A percentile compares a stretch with the other conserved stretches of the same genome.
Evolutionary conservation across 805 yeast species (phyloP).

Genomic region (Starmerella tilneyi): DNA sequence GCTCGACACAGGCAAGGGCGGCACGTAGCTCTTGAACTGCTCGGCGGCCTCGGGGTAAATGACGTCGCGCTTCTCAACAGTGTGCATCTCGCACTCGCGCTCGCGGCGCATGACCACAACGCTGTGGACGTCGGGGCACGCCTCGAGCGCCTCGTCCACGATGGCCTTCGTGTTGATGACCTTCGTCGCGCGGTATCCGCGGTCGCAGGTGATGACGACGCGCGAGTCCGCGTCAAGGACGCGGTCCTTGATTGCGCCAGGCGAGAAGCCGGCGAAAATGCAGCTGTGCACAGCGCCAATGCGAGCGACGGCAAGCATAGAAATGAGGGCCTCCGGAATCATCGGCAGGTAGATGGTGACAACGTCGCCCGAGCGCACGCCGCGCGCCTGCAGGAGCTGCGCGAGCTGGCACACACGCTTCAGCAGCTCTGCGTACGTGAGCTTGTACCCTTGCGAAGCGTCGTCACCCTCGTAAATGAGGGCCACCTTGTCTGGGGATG

Average conservation of each 20-base stretch:
- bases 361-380: conserved; percentile 87
- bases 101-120: conserved; percentile 83
- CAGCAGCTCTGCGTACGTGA: conserved; percentile 80
- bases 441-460: conserved; percentile 55
- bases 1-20: conserved; percentile 76
- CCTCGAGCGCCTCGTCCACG: conserved; percentile 83
- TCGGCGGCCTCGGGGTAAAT: conserved; percentile 91
- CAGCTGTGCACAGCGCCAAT: conserved; percentile 95
- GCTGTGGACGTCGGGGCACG: conserved; percentile 60
- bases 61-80: conserved; percentile 71
- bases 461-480: conserved; percentile 89
- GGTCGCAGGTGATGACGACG: conserved; percentile 88
- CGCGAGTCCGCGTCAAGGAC: conserved; percentile 76
- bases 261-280: conserved; percentile 91
- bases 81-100: conserved; percentile 36
- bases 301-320: conserved; percentile 88
- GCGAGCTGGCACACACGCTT: conserved; percentile 80
- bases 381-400: conserved; percentile 69
- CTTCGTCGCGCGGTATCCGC: conserved; percentile 82
- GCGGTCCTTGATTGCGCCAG: conserved; percentile 86
- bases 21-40: conserved; percentile 72
- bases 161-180: conserved; percentile 83
- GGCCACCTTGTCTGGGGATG: conserved; percentile 63
- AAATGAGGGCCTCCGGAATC: conserved; percentile 92
- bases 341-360: conserved; percentile 95